phyloP scores from a whole-genome alignment of 2,329 filamentous ascomycete species.

The Claviceps purpurea region DNA sequence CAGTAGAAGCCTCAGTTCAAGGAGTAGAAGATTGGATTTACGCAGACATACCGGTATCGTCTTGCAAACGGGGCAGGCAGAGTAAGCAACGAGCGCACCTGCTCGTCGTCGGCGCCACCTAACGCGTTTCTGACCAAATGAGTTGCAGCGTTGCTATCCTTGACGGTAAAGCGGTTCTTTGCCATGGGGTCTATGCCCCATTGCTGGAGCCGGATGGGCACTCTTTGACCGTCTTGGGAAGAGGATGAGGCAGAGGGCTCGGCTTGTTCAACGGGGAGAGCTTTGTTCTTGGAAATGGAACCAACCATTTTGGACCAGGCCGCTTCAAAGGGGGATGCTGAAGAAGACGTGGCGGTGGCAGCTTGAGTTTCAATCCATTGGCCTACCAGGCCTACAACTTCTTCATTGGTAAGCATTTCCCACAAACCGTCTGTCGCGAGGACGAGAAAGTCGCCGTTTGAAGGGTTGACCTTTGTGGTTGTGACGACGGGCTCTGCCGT shows the following conservation, averaged over 20 bases:
- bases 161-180: constrained; percentile 75
- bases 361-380: constrained; percentile 86
- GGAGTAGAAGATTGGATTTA: no score
- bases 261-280: constrained; percentile 64
- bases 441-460: constrained; percentile 87
- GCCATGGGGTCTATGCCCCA: constrained; percentile 70
- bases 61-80: constrained; percentile 83
- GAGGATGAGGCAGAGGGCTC: constrained; percentile 22
- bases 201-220: constrained; percentile 78
- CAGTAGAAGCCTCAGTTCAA: no score
- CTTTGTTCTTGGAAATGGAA: constrained; percentile 22
- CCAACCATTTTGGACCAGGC: constrained; percentile 56
- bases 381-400: constrained; percentile 90
- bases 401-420: constrained; percentile 99
- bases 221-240: constrained; percentile 56
- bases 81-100: constrained; percentile 83
- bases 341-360: constrained; percentile 14
- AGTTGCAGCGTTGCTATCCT: constrained; percentile 92
- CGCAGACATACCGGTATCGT: constrained; percentile 59
- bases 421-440: constrained; percentile 94
- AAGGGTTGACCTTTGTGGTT: constrained; percentile 79
- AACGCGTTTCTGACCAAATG: constrained; percentile 92
- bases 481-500: constrained; percentile 93
- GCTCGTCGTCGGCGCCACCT: constrained; percentile 84
- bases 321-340: constrained; percentile 52